Base-by-base conservation (phyloP, 805 yeast genomes). In the Yamadazyma scolyti region DNA sequence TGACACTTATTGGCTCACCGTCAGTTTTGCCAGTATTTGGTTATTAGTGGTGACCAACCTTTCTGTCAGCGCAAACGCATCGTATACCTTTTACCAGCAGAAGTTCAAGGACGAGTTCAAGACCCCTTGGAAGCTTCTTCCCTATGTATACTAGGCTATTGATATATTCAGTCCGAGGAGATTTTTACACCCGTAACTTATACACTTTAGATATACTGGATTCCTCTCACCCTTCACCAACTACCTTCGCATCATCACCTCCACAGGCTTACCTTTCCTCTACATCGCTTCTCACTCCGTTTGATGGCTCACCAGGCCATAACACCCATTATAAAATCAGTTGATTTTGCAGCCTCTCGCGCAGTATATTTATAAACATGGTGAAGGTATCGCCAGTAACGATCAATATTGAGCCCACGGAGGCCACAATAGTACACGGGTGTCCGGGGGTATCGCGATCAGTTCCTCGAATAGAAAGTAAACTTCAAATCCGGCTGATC, bases 391-490 rank as follows among this genome's bases (percentile, higher is more conserved):
- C 27, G 22, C 67, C 68, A 5, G 57, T 61, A 12, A 43, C 52
- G 14, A 58, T 54, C 7, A 42, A 56, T 39, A 44, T 79, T 28
- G 72, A 71, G 31, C 73, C 81, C 3, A 66, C 77, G 22, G 72
- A 71, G 27, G 59, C 64, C 17, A 63, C 75, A n/a, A 56, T 75
- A 0, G 75, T 79, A 2, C 57, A 68, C 29, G 87, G 87, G 3
- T 76, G 82, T 52, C 85, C 86, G 0, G 87, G 87, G 1, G 75
- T 79, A 1, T 75, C 80, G 1, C 68, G 76, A 30, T 77, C 71
- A 25, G 47, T 65, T 17, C 85, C 86, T 2, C 65, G 83, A 17
- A 58, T 79, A 3, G 76, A 77, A 32, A 76, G 82, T 6, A 70
- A 66, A 16, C 47, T 79, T 10, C 75, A 77, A 40, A 50, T 79